Evolutionary conservation across 768 basidiomycete species (phyloP), one percentile per base, ranked within the genome.

Genomic region (Pleurotus cornucopiae): DNA sequence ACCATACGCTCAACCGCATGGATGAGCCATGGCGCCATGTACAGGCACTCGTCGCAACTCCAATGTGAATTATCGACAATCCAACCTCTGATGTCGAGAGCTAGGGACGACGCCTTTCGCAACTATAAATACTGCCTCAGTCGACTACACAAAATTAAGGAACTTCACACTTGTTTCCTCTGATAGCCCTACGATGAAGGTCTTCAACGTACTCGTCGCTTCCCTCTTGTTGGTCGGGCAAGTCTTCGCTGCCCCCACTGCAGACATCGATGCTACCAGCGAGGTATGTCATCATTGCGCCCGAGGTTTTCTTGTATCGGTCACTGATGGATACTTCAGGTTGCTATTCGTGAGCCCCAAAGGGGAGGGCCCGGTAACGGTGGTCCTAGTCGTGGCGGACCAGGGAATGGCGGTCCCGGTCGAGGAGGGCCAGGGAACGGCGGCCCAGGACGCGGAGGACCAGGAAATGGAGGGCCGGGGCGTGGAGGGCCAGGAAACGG

Each of bases 161-260:
- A 12, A 40, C 37, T 52, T 23, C 30, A 7, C 18, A 39, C 13
- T 23, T 14, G 7, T 53, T 53, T 20, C 37, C 20, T 21, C 7
- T 18, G 21, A 20, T 16, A 34, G 1, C 38, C 2, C 14, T 23
- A 38, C 39, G 18, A 53, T 53, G 51, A 53, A 53, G 51, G 51
- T 53, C 39, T 53, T 53, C 51, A 53, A 53, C 39, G 21, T 53
- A 20, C 34, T 53, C 51, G 14, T 53, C 14, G 18, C 51, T 1
- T 53, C 51, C 51, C 37, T 53, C 51, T 30, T 53, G 20, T 25
- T 53, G 51, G 39, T 53, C 9, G 51, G 51, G 5, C 51, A 53
- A 41, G 51, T 20, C 23, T 39, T 53, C 23, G 51, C 51, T 13
- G 51, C 51, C 18, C 51, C 51, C 7, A 16, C 51, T 9, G n/a